Percentiles rank a stretch among this genome's conserved stretches.
These are phyloP conservation scores for Dryadomyces quercus-mongolicae DNA, from an alignment of 2,329 filamentous ascomycete genomes.

Conservation along the genomic window DNA sequence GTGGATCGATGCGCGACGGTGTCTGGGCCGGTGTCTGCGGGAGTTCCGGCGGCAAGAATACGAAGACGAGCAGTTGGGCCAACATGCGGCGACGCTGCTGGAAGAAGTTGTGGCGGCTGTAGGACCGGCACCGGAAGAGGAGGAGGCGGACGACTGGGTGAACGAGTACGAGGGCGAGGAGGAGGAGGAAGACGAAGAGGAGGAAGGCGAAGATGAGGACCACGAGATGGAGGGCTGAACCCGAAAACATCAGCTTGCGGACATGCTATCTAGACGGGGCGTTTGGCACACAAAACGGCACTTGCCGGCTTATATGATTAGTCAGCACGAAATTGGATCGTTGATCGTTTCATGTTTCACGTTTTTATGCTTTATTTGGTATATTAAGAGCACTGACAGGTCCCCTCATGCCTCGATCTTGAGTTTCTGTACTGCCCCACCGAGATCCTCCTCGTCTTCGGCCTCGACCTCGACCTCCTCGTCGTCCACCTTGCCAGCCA, in stretches of 20 bases:
- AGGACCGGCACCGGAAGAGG: constrained; percentile 44
- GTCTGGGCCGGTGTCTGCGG: constrained; percentile 69
- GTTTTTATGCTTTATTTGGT: background rate
- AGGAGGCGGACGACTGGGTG: constrained; percentile 36
- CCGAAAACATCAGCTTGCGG: background rate
- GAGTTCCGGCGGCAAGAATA: constrained; percentile 74
- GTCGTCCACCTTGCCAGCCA: constrained; percentile 55
- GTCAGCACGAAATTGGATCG: background rate
- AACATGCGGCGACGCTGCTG: constrained; percentile 63
- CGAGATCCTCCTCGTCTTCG: constrained; percentile 46
- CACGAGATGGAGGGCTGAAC: background rate
- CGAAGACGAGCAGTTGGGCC: constrained; percentile 66
- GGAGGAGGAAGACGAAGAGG: constrained; percentile 36
- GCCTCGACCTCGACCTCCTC: constrained; percentile 53
- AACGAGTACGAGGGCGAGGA: constrained; percentile 40
- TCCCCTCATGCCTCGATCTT: constrained; percentile 45
- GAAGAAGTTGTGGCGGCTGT: constrained; percentile 50
- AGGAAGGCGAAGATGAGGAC: constrained; percentile 35
- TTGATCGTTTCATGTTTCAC: background rate
- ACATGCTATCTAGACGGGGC: background rate
- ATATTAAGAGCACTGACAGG: background rate
- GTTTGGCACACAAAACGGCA: background rate
- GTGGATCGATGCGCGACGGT: constrained; percentile 66
- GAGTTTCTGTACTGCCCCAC: constrained; percentile 50
- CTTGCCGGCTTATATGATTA: background rate